Conservation (phyloP, 2,329 filamentous ascomycete genomes). For the Ophiosphaerella korrae region DNA sequence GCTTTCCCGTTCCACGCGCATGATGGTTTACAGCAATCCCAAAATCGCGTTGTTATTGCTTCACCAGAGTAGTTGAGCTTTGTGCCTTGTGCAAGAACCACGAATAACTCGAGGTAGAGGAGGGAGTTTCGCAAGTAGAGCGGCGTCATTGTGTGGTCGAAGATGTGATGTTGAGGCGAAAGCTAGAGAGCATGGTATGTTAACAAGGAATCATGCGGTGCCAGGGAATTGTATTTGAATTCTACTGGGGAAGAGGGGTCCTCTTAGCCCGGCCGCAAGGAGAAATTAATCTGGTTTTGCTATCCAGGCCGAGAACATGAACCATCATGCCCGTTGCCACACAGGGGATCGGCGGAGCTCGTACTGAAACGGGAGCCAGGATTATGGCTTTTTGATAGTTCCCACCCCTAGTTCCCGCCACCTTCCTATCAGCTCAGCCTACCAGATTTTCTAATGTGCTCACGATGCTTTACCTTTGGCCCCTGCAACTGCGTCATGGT, state of each 20-base stretch:
- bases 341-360: conserved; percentile 42
- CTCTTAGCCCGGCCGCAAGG: conserved; percentile 42
- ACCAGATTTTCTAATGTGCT: conserved; percentile 18
- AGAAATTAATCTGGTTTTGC: conserved; percentile 43
- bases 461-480: conserved; percentile 10
- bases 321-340: conserved; percentile 38
- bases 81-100: conserved; percentile 21
- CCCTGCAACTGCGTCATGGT: conserved; percentile 18
- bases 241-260: conserved; percentile 38
- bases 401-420: conserved; percentile 20
- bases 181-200: conserved; percentile 39
- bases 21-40: conserved; percentile 73
- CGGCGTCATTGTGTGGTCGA: conserved; percentile 41
- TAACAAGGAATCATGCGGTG: conserved; percentile 35
- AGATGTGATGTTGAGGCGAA: conserved; percentile 35
- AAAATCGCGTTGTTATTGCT: conserved; percentile 44
- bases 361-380: conserved; percentile 33
- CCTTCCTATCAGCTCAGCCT: conserved; percentile 29
- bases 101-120: conserved; percentile 30
- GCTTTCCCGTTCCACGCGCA: conserved; percentile 66
- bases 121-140: conserved; percentile 36
- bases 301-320: conserved; percentile 39
- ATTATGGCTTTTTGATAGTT: conserved; percentile 25
- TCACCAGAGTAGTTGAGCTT: conserved; percentile 36
- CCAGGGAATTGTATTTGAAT: conserved; percentile 43